Base-by-base conservation (phyloP, 176 grass and related monocot species). In the Raddia distichophylla region DNA sequence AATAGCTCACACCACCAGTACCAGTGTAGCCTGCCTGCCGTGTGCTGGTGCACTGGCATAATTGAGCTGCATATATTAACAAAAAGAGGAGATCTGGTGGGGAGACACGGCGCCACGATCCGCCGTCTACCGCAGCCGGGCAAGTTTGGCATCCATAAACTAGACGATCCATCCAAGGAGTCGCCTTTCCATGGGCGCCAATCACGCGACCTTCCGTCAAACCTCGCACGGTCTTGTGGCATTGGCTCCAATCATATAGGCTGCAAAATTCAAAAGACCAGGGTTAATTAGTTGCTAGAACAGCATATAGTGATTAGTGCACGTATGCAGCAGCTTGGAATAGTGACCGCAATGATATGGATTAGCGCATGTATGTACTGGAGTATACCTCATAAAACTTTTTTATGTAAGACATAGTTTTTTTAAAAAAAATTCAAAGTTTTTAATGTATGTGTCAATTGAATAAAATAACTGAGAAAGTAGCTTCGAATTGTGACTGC, bases 41-140 rank as follows among this genome's bases (percentile, higher is more conserved):
- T 27, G 27, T 14, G n/a, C 12, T 14, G 11, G 45, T 37, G 62
- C 13, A 6, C n/a, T 10, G 37, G 37, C 57, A 17, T n/a, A 35
- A 32, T 62, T 50, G 12, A 66, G 7, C 15, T 1, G 49, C 64
- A 55, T 80, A 48, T 80, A 16, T 40, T 80, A 80, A 85, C 82
- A 85, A 89, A 89, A 77, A 82, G 80, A 61, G 57, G 37, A 40
- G 64, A 55, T 69, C 56, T n/a, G 53, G 76, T 75, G 75, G 55
- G 77, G 71, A 33, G 87, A 89, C 80, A 83, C 22, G 52, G 74
- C 27, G 58, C 19, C 55, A 33, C 64, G 20, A 35, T 9, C 37
- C 76, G 87, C 82, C 87, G 86, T 4, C 78, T 51, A 22, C 33
- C 75, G 75, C 82, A 13, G 66, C 51, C 48, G 33, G 7, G 53